Conservation (phyloP, 805 yeast genomes). For the Lipomyces anomalus region DNA sequence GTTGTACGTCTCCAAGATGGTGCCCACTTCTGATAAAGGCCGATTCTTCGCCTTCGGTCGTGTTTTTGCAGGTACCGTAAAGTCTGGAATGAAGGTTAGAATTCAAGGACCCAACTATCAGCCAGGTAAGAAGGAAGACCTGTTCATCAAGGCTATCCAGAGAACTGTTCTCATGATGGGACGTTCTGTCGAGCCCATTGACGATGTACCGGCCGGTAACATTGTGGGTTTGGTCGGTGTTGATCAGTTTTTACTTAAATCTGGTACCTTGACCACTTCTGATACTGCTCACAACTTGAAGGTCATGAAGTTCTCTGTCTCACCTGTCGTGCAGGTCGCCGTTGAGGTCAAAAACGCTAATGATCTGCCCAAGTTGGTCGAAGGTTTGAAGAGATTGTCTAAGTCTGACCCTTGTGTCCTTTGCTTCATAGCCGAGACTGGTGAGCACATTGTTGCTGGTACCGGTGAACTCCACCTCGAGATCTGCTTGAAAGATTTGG, state of each 20-base stretch:
- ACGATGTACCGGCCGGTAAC: constrained; percentile 99
- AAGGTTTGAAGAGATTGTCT: constrained; percentile 99
- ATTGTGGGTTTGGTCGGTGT: constrained; percentile 99
- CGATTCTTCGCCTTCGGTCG: constrained; percentile 99
- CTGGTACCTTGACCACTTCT: constrained; percentile 97
- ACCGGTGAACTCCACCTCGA: constrained; percentile 99
- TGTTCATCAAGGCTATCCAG: constrained; percentile 95
- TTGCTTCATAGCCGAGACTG: constrained; percentile 79
- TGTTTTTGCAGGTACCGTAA: constrained; percentile 99
- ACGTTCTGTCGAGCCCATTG: constrained; percentile 94
- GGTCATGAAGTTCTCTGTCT: constrained; percentile 99
- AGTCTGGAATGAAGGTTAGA: constrained; percentile 98
- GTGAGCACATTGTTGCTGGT: constrained; percentile 99
- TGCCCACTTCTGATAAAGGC: constrained; percentile 99
- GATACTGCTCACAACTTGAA: constrained; percentile 98
- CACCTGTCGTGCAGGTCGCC: constrained; percentile 99
- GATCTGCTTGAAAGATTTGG: constrained; percentile 92
- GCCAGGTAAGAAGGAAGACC: constrained; percentile 97
- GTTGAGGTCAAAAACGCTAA: constrained; percentile 99
- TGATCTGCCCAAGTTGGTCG: constrained; percentile 98
- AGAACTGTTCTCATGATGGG: constrained; percentile 99
- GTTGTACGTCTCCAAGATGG: constrained; percentile 99
- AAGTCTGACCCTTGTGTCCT: constrained; percentile 99
- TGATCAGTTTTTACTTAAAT: constrained; percentile 98
- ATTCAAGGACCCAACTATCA: constrained; percentile 99